phyloP scores from a whole-genome alignment of 768 basidiomycete genomes.

The Udeniomyces megalosporus region DNA sequence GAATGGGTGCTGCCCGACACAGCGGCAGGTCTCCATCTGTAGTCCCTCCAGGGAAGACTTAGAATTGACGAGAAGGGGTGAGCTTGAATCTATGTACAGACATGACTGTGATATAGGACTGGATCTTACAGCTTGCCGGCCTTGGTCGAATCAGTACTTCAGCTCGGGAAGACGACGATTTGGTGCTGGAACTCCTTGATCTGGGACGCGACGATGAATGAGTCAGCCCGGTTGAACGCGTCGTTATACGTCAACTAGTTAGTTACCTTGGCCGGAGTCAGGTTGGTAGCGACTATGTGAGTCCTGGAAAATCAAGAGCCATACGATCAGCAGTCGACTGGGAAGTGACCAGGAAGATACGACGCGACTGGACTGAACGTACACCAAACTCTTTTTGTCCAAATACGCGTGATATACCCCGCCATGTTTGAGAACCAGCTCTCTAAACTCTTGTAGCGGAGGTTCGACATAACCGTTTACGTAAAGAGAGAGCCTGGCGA shows the following conservation, averaged over 20 bases:
- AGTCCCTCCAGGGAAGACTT: slow-evolving; percentile 5
- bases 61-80: neutral
- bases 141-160: slow-evolving; percentile 68
- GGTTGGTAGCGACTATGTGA: slow-evolving; percentile 76
- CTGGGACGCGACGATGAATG: slow-evolving; percentile 73
- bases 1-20: neutral
- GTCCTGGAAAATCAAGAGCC: slow-evolving; percentile 35
- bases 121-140: slow-evolving; percentile 36
- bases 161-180: slow-evolving; percentile 77
- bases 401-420: slow-evolving; percentile 72
- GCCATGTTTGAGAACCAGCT: slow-evolving; percentile 65
- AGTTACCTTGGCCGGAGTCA: slow-evolving; percentile 63
- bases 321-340: neutral
- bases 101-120: neutral
- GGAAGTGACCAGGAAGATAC: neutral
- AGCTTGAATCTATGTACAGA: neutral
- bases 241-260: neutral
- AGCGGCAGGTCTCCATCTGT: slow-evolving; percentile 1
- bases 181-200: slow-evolving; percentile 71
- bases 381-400: slow-evolving; percentile 59
- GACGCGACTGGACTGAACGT: slow-evolving; percentile 25
- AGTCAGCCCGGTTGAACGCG: slow-evolving; percentile 20
- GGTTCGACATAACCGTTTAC: slow-evolving; percentile 84
- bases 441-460: slow-evolving; percentile 65
- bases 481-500: slow-evolving; percentile 62